phyloP scores from a whole-genome alignment of 2,329 filamentous ascomycete species.

The Neoascochyta sp. region DNA sequence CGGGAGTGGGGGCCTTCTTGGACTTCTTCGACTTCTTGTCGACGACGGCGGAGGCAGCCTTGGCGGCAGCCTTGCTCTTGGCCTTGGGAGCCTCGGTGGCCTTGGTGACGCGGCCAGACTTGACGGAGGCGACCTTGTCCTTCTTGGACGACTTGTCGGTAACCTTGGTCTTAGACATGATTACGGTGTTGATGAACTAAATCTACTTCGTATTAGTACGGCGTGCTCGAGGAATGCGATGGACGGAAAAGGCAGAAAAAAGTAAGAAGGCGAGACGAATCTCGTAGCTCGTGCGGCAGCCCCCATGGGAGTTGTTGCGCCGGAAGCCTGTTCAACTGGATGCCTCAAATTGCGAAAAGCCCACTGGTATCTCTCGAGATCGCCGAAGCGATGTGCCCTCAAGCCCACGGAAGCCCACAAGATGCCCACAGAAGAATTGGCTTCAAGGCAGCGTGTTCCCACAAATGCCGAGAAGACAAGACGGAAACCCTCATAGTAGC shows the following conservation, averaged over 20 bases:
- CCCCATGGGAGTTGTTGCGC: conserved; percentile 18
- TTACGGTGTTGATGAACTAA: conserved; percentile 21
- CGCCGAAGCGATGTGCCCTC: conserved; percentile 40
- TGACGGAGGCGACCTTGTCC: conserved; percentile 61
- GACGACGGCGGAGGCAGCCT: conserved; percentile 43
- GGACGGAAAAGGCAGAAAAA: conserved; percentile 11
- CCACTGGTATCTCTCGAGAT: conserved; percentile 43
- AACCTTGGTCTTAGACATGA: conserved; percentile 39
- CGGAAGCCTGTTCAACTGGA: conserved; percentile 35
- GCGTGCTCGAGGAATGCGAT: conserved; percentile 5
- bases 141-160: conserved; percentile 46
- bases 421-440: conserved; percentile 45
- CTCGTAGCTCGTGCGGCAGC: conserved; percentile 23
- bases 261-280: conserved; percentile 18
- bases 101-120: conserved; percentile 66
- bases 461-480: conserved; percentile 49
- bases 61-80: conserved; percentile 65
- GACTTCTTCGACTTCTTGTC: conserved; percentile 51
- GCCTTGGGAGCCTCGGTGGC: conserved; percentile 60
- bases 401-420: conserved; percentile 46
- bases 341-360: conserved; percentile 43
- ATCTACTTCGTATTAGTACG: conserved; percentile 35
- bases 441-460: conserved; percentile 51
- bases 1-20: conserved; percentile 48
- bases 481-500: conserved; percentile 41